Evolutionary conservation across 805 yeast species (phyloP), one percentile per base, ranked within the genome.

Genomic region (Sugiyamaella americana): DNA sequence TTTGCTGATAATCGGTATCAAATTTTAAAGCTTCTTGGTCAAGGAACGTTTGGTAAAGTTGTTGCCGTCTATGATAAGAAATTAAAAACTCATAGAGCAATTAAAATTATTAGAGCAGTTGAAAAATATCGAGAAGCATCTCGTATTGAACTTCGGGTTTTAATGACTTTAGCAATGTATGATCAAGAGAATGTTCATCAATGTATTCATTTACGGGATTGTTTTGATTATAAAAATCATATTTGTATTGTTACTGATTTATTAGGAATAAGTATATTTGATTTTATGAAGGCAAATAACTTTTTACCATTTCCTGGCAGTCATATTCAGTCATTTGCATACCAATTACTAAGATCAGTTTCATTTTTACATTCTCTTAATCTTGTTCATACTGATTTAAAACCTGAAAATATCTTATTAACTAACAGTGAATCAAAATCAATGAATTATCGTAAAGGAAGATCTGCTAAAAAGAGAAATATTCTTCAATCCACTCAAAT

Each of bases 71-170:
- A 73, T 54, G 98, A 93, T 61, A 69, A 73, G 44, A 66, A 71
- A 17, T 71, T 76, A 39, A 69, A 78, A 23, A 71, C 74, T 44
- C 71, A 72, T 49, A 93, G 87, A 39, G 99, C 99, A 1, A 84
- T 93, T 50, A 93, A 93, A 64, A 85, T 93, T 51, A 93, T 93
- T 43, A 74, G 95, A 48, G 87, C 96, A 18, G 84, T 93, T 20
- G 95, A 88, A 20, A 87, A 94, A 68, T 93, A 93, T 64, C 74
- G 98, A 46, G 97, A 89, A 60, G 98, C 98, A 2, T 87, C 96
- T 11, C 86, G 84, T 64, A 87, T 89, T 47, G 99, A 93, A 67
- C 71, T 93, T 21, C 69, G 98, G 41, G 87, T 93, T 10, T 68
- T 93, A 49, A 71, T 84, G 16, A 82, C 91, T 43, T 67, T 87